Evolutionary conservation across 306 rosid genomes (phyloP), one percentile per base, ranked within the genome.

Genomic region (Ochetophila trinervis): DNA sequence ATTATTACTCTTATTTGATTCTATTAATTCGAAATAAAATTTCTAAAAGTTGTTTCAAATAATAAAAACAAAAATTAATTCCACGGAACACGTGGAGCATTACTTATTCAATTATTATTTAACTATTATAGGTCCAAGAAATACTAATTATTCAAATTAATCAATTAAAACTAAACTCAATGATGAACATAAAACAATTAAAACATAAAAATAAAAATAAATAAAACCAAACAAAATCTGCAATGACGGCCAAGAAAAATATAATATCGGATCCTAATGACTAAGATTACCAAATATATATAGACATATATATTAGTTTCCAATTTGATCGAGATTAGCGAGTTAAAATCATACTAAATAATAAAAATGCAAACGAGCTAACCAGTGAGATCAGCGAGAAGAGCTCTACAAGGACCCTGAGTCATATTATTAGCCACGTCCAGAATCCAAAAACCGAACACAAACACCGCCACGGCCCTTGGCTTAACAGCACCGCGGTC

Each of bases 321-420:
- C 8, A 50, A 51, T 23, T 24, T 30, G 18, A 65, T 12, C 32
- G 24, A n/a, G 30, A 65, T 24, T 32, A 5, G 18, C 14, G 15
- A 22, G 23, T 14, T 14, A 23, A 0, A 54, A 23, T 42, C 54
- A 40, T 40, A 40, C 1, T 2, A 57, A 21, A 52, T n/a, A 2
- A 32, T 40, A 11, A 23, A 53, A 32, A 47, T 30, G 63, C 18
- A 56, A 17, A 55, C 64, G 57, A 57, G 55, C 34, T 50, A 75
- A 90, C 95, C 96, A 15, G 94, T 94, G 71, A 88, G 96, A 94
- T 90, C 97, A 59, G 83, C 97, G 7, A 93, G 97, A 74, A 87
- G 72, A 35, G 96, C 95, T 83, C 95, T 76, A 63, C 96, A 90
- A 65, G 96, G 95, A 61, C 96, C 91, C 68, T 87, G 95, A 60